Evolutionary conservation across 1,284 basidiomycete species (phyloP).

Genomic region (Trametes polyzona): DNA sequence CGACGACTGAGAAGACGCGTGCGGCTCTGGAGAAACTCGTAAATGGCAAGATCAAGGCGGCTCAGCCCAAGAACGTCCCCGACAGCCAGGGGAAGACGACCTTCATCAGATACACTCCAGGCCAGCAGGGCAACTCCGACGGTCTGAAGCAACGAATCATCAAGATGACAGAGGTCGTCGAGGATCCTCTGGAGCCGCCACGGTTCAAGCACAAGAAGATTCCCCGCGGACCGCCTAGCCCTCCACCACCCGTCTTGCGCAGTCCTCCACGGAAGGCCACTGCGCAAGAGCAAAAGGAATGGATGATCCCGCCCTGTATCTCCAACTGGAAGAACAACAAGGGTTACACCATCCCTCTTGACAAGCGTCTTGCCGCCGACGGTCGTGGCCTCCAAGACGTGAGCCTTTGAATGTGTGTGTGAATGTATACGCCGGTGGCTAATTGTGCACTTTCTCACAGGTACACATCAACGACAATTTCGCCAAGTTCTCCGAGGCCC

Average conservation of each 20-base stretch:
- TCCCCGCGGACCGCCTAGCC: slow-evolving; percentile 92
- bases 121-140: slow-evolving; percentile 74
- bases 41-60: slow-evolving; percentile 95
- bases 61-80: slow-evolving; percentile 89
- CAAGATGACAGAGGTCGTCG: slow-evolving; percentile 97
- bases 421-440: too few species aligned
- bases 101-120: slow-evolving; percentile 97
- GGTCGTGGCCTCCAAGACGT: slow-evolving; percentile 98
- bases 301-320: slow-evolving; percentile 99
- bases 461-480: slow-evolving; percentile 99
- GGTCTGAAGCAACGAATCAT: slow-evolving; percentile 94
- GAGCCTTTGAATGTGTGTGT: slow-evolving; percentile 36
- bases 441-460: slow-evolving; percentile 44
- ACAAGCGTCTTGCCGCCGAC: slow-evolving; percentile 98
- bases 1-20: slow-evolving; percentile 89
- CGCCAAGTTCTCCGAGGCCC: slow-evolving; percentile 96
- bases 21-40: slow-evolving; percentile 93
- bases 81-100: slow-evolving; percentile 79
- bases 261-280: slow-evolving; percentile 97
- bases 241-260: slow-evolving; percentile 95
- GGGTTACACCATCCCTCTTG: slow-evolving; percentile 98
- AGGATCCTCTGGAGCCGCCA: slow-evolving; percentile 97
- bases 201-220: slow-evolving; percentile 99
- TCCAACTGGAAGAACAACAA: slow-evolving; percentile 99
- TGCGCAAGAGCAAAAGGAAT: slow-evolving; percentile 97